phyloP scores from a whole-genome alignment of 768 basidiomycete species.

The Floccularia luteovirens region DNA sequence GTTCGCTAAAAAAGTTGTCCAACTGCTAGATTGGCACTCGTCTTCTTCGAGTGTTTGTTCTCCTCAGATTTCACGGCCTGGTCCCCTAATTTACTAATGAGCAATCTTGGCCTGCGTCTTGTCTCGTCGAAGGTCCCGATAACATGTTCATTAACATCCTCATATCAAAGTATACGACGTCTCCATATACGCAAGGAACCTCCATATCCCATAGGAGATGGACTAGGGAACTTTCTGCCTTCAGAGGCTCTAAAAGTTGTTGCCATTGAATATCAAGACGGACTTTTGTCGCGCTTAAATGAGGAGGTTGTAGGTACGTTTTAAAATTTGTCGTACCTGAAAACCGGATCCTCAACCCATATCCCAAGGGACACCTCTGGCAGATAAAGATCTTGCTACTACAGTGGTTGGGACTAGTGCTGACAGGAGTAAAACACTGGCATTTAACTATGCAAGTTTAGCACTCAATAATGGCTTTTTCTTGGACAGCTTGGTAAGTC shows the following conservation, averaged over 20 bases:
- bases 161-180: constrained; percentile 21
- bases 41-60: constrained; percentile 2
- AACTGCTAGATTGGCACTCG: constrained; percentile 1
- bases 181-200: constrained; percentile 48
- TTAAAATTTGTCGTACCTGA: not conserved
- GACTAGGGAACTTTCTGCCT: constrained; percentile 74
- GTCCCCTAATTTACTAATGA: constrained; percentile 12
- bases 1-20: constrained; percentile 15
- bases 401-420: constrained; percentile 64
- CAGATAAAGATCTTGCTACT: constrained; percentile 54
- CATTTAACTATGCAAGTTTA: constrained; percentile 87
- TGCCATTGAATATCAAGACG: constrained; percentile 81
- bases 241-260: constrained; percentile 64
- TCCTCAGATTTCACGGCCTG: constrained; percentile 2
- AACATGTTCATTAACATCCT: constrained; percentile 7
- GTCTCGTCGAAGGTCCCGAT: constrained; percentile 15
- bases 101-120: constrained; percentile 18
- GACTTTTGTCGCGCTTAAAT: constrained; percentile 71
- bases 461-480: constrained; percentile 97
- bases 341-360: not conserved
- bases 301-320: constrained; percentile 63
- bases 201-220: constrained; percentile 61
- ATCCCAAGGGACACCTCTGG: constrained; percentile 43
- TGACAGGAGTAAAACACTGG: constrained; percentile 50
- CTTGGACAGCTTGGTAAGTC: constrained; percentile 74